Evolutionary conservation across 2,329 filamentous ascomycete species (phyloP).

Genomic region (Hirsutella thompsonii): DNA sequence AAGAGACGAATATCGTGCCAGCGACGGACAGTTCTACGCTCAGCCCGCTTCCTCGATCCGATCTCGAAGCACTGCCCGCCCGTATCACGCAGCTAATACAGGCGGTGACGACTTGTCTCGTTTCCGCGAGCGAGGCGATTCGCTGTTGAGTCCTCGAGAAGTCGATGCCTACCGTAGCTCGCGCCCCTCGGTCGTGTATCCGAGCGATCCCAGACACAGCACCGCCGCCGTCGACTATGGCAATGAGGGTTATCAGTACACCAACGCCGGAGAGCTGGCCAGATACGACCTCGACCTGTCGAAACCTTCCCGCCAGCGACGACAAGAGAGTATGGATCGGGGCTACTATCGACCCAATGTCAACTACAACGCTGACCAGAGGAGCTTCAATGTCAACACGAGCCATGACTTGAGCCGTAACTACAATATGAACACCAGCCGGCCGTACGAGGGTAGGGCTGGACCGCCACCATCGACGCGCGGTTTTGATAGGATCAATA

Average conservation of each 20-base stretch:
- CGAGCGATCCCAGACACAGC: conserved; percentile 28
- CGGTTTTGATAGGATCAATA: conserved; percentile 57
- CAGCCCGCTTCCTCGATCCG: conserved; percentile 46
- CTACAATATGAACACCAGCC: conserved; percentile 22
- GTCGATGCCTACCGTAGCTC: conserved; percentile 33
- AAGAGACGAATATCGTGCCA: conserved; percentile 37
- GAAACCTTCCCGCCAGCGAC: conserved; percentile 23
- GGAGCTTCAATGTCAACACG: conserved; percentile 33
- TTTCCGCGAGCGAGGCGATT: conserved; percentile 35
- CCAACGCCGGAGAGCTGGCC: conserved; percentile 47
- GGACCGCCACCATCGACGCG: conserved; percentile 56
- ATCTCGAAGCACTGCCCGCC: conserved; percentile 32
- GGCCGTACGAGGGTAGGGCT: conserved; percentile 25
- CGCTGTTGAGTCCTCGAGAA: conserved; percentile 23
- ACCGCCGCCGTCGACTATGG: conserved; percentile 37
- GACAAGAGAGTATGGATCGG: conserved; percentile 43
- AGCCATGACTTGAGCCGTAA: conserved; percentile 28
- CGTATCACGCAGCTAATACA: conserved; percentile 31
- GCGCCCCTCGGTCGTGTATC: conserved; percentile 32
- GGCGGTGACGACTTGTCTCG: conserved; percentile 39
- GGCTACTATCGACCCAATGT: conserved; percentile 43
- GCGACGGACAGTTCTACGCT: conserved; percentile 38
- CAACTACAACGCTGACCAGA: conserved; percentile 33
- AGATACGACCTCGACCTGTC: conserved; percentile 47
- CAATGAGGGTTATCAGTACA: conserved; percentile 50